A percentile compares a stretch with the other conserved stretches of the same genome.
Evolutionary conservation across 2,329 filamentous ascomycete species (phyloP).

Genomic region (Colletotrichum tamarilloi): DNA sequence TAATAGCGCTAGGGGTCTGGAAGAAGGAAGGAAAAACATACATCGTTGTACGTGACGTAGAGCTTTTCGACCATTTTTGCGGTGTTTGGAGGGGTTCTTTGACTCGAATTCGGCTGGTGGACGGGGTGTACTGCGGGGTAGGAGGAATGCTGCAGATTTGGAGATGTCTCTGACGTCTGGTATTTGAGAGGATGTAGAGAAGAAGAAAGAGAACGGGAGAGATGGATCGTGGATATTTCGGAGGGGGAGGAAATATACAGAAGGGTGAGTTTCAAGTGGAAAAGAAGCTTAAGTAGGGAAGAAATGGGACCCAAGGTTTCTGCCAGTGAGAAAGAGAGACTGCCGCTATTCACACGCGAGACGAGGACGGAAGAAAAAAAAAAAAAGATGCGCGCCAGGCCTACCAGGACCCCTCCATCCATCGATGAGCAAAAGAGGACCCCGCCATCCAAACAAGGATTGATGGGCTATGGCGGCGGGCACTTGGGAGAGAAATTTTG

Average conservation of each 20-base stretch:
- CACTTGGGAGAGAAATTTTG: constrained; percentile 19
- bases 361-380: background rate
- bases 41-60: constrained; percentile 94
- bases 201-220: background rate
- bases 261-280: background rate
- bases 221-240: background rate
- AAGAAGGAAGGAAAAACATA: constrained; percentile 55
- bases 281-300: constrained; percentile 26
- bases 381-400: constrained; percentile 11
- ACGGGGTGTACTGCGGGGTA: constrained; percentile 31
- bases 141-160: constrained; percentile 28
- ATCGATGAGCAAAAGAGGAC: background rate
- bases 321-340: background rate
- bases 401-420: constrained; percentile 13
- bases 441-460: constrained; percentile 15
- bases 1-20: background rate
- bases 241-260: background rate
- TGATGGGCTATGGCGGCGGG: constrained; percentile 1
- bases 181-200: background rate
- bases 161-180: constrained; percentile 6
- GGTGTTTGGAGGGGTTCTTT: constrained; percentile 23
- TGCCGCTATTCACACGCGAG: constrained; percentile 32
- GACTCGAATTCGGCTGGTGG: background rate
- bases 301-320: background rate
- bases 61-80: constrained; percentile 83